phyloP scores from a whole-genome alignment of 1,284 basidiomycete species.

The Xanthoconium separans region DNA sequence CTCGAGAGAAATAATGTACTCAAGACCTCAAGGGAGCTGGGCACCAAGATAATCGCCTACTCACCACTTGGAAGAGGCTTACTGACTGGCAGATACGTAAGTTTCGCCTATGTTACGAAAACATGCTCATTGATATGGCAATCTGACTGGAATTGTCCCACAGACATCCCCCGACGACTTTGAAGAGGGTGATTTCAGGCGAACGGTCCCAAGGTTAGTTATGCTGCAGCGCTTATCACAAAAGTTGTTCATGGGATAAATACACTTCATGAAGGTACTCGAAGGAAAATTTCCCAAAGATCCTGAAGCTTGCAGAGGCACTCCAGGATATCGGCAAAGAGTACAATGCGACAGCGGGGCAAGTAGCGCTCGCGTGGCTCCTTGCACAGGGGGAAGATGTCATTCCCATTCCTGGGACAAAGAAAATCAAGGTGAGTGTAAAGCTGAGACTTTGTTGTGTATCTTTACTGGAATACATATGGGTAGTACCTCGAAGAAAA shows the following conservation, averaged over 20 bases:
- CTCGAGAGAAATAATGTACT: slow-evolving; percentile 12
- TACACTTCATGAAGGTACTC: slow-evolving; percentile 16
- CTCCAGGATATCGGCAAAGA: slow-evolving; percentile 33
- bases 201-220: slow-evolving; percentile 21
- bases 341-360: slow-evolving; percentile 39
- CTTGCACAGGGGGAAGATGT: slow-evolving; percentile 39
- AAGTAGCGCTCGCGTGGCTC: slow-evolving; percentile 49
- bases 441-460: neutral
- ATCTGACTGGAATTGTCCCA: neutral
- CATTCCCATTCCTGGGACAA: slow-evolving; percentile 35
- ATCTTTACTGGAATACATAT: neutral
- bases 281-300: slow-evolving; percentile 42
- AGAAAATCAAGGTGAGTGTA: slow-evolving; percentile 26
- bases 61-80: slow-evolving; percentile 45
- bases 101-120: neutral
- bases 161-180: slow-evolving; percentile 42
- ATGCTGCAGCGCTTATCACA: rapidly evolving
- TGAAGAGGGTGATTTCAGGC: slow-evolving; percentile 37
- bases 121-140: neutral
- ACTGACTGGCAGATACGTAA: slow-evolving; percentile 40
- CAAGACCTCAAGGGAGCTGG: slow-evolving; percentile 23
- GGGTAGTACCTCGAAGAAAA: slow-evolving; percentile 43
- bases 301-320: slow-evolving; percentile 40
- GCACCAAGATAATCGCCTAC: slow-evolving; percentile 40
- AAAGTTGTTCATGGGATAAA: neutral